Evolutionary conservation across 2,329 filamentous ascomycete species (phyloP).

Genomic region (Talaromyces sp.): DNA sequence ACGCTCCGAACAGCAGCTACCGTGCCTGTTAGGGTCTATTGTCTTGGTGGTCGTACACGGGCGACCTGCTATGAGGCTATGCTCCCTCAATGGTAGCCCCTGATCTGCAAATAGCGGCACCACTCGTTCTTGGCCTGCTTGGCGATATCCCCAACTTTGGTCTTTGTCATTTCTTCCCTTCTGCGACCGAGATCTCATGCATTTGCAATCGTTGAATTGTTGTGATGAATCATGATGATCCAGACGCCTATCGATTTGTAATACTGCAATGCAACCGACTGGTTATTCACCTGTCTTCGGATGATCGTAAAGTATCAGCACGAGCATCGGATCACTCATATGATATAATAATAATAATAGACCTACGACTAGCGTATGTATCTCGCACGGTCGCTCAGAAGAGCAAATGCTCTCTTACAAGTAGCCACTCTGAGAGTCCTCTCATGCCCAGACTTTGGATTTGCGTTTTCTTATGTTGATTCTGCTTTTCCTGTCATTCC

Average conservation of each 20-base stretch:
- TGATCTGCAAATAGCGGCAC: constrained; percentile 17
- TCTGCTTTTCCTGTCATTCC: constrained; percentile 14
- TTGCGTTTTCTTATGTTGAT: not conserved
- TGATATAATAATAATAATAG: not conserved
- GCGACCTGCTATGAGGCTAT: constrained; percentile 11
- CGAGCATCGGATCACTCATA: not conserved
- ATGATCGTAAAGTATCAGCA: not conserved
- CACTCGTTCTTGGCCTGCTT: constrained; percentile 12
- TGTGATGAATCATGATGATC: not conserved
- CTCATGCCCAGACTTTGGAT: not conserved
- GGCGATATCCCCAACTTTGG: constrained; percentile 1
- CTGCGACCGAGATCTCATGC: not conserved
- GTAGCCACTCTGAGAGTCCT: not conserved
- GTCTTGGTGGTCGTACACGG: constrained; percentile 10
- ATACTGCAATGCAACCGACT: constrained; percentile 8
- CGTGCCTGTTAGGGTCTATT: not conserved
- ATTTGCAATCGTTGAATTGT: not conserved
- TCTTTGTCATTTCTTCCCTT: not conserved
- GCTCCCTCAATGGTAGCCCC: constrained; percentile 10
- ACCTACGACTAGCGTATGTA: not conserved
- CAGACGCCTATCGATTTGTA: not conserved
- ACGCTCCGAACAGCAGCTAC: not conserved
- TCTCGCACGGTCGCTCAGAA: constrained; percentile 3
- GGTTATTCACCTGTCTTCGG: not conserved
- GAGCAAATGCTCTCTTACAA: not conserved